Evolutionary conservation across 345 rosid species (phyloP), one percentile per base, ranked within the genome.

Genomic region (Eucalyptus paniculata): DNA sequence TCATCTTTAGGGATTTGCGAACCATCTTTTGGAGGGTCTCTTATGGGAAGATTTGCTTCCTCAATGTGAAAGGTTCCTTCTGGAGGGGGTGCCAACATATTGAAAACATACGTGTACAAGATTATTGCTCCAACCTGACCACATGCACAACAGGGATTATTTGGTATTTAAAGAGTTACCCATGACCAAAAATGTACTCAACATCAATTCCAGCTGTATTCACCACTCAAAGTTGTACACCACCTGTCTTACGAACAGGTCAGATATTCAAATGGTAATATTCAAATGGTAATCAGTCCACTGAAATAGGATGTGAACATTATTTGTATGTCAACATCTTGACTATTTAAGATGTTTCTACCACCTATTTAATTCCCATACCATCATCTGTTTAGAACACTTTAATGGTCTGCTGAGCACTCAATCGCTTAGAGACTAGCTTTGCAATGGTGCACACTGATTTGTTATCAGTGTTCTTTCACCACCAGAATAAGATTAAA

Each of bases 121-220:
- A 97, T 94, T 88, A 98, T 98, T 49, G 99, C 99, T 86, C 99
- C 99, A 90, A 98, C 99, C 99, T 98, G 90, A 54, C 60, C 47
- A 91, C 83, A 93, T 44, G 89, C 92, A 92, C 86, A 89, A 56
- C 89, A 42, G 82, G 87, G 67, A 86, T 88, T 88, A 92, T 91
- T 67, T 67, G 77, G 85, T 15, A 65, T 65, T 65, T n/a, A n/a
- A 1, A n/a, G 10, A 88, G 30, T 87, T 49, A 82, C 58, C 87
- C 24, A 62, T 49, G 28, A 21, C 56, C 65, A 28, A 47, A 10
- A 40, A 45, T 51, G 17, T 32, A 50, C 65, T 18, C 56, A 32
- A 26, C 42, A 50, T 16, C 2, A 4, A 50, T 86, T 51, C 47
- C 88, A 50, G 62, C 34, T 32, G 18, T 86, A 56, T 86, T 86